phyloP scores from a whole-genome alignment of 768 basidiomycete species.

The Leccinum boreale region DNA sequence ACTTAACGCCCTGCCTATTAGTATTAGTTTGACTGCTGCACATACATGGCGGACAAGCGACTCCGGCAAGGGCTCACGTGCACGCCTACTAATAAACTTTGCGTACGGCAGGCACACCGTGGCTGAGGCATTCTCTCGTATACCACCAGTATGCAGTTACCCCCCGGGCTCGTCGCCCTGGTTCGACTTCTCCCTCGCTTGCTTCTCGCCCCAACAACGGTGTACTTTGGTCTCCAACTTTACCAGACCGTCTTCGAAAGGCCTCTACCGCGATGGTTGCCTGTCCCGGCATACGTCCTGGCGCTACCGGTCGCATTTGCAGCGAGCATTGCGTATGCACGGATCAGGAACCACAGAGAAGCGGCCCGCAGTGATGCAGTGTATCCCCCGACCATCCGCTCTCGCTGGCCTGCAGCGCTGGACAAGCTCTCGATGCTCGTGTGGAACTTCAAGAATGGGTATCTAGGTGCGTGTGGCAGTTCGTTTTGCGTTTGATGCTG shows the following conservation, averaged over 20 bases:
- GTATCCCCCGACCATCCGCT: conserved; percentile 36
- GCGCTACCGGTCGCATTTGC: conserved; percentile 25
- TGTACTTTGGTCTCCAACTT: conserved; percentile 9
- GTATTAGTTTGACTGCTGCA: too few relatives aligned
- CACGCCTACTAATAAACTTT: too few relatives aligned
- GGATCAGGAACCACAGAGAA: conserved; percentile 40
- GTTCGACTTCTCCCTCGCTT: conserved; percentile 29
- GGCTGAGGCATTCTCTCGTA: too few relatives aligned
- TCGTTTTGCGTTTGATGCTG: background rate
- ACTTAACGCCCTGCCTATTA: too few relatives aligned
- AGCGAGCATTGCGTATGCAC: conserved; percentile 36
- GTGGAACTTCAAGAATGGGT: conserved; percentile 41
- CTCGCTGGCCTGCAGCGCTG: conserved; percentile 43
- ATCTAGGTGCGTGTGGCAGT: conserved; percentile 38
- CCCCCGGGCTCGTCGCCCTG: conserved; percentile 34
- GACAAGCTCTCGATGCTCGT: conserved; percentile 42
- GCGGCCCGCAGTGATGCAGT: conserved; percentile 48
- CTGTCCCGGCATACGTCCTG: conserved; percentile 17
- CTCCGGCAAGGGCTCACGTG: too few relatives aligned
- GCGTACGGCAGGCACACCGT: too few relatives aligned
- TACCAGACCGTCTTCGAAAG: conserved; percentile 8
- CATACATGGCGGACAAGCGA: too few relatives aligned
- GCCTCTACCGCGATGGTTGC: conserved; percentile 11
- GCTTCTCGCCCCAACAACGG: conserved; percentile 14
- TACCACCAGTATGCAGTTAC: conserved; percentile 6